Evolutionary conservation across 2,329 filamentous ascomycete species (phyloP), one percentile per base, ranked within the genome.

Genomic region (Aspergillus versicolor): DNA sequence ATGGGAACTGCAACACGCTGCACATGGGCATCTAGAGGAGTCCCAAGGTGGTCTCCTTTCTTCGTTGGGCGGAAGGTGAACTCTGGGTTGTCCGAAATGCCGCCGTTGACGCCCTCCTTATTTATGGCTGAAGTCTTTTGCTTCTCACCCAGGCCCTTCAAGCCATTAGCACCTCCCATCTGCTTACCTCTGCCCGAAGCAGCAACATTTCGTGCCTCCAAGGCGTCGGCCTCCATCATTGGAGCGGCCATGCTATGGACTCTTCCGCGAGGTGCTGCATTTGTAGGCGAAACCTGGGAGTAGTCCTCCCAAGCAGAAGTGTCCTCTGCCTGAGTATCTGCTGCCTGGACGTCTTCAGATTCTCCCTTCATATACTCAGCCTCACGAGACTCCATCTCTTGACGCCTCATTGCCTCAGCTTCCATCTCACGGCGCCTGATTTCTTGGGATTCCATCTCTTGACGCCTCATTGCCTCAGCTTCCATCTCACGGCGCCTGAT

Each of bases 1-100:
- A 60, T 58, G 17, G 59, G 57, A 21, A 63, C 57, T 21, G 60
- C 61, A 30, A 62, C 17, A 13, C 55, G 59, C 47, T 61, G 57
- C 9, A 51, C 30, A 30, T 61, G 56, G n/a, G 48, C 42, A 13
- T 41, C 51, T 19, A 56, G 34, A 46, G 48, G 49, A 13, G 50
- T 45, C 22, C 22, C 38, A 6, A 41, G 27, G 21, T 40, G 44
- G 46, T 27, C 38, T 57, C 55, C 32, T 21, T 8, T 32, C 27
- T 48, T 48, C 8, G 44, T 50, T 11, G 52, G 49, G 40, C 41
- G 44, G 8, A 40, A 27, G 17, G 51, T 30, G 13, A 52, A 47
- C 8, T 52, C 51, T 15, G 27, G 27, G 27, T 40, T 42, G n/a
- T 42, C 40, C 27, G 52, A 48, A n/a, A 41, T 48, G 15, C 46